Evolutionary conservation across 2,329 filamentous ascomycete species (phyloP).

Genomic region (Xylariaceae sp.): DNA sequence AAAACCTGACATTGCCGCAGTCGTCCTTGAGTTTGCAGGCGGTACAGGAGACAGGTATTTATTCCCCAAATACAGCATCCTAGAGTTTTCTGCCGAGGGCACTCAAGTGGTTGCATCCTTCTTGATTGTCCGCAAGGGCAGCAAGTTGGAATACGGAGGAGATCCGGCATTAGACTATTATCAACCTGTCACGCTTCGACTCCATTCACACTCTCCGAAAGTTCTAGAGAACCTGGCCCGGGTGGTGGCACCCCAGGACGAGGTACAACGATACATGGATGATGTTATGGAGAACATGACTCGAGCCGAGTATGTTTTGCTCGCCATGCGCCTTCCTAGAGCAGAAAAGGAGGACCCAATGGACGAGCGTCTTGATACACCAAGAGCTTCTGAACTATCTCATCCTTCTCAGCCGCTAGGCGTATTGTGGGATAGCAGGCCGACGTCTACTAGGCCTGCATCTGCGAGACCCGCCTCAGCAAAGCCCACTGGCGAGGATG

Average conservation of each 20-base stretch:
- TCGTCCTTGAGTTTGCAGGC: slow-evolving; percentile 72
- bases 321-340: slow-evolving; percentile 70
- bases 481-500: slow-evolving; percentile 49
- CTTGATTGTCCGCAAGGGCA: slow-evolving; percentile 76
- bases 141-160: slow-evolving; percentile 68
- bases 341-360: slow-evolving; percentile 45
- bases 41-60: slow-evolving; percentile 77
- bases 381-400: slow-evolving; percentile 35
- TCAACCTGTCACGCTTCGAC: slow-evolving; percentile 72
- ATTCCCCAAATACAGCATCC: slow-evolving; percentile 79
- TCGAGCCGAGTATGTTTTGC: slow-evolving; percentile 69
- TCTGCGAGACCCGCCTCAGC: slow-evolving; percentile 33
- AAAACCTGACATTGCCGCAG: slow-evolving; percentile 68
- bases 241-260: slow-evolving; percentile 68
- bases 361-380: slow-evolving; percentile 40
- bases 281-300: slow-evolving; percentile 74
- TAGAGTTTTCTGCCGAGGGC: slow-evolving; percentile 65
- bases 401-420: slow-evolving; percentile 32
- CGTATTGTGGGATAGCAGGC: slow-evolving; percentile 47
- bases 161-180: slow-evolving; percentile 74
- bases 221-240: slow-evolving; percentile 66
- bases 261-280: slow-evolving; percentile 72
- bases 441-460: slow-evolving; percentile 22
- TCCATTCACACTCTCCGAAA: slow-evolving; percentile 61
- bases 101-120: slow-evolving; percentile 76